Evolutionary conservation across 2,329 filamentous ascomycete genomes (phyloP).

Genomic region (Aspergillus sp.): DNA sequence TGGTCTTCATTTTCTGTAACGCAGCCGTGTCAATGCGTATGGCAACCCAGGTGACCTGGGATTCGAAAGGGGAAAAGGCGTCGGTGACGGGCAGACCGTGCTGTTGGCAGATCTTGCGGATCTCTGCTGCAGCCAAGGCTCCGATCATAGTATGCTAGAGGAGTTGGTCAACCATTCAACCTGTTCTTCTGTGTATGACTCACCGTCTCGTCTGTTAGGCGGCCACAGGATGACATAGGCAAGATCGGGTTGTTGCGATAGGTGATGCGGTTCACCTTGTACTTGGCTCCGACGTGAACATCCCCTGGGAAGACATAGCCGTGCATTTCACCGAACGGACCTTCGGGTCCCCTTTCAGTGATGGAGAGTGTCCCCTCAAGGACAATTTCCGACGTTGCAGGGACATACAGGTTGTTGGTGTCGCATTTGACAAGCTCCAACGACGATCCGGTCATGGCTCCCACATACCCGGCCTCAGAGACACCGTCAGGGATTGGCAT

Average conservation of each 20-base stretch:
- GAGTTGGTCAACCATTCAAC: neutral
- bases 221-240: slow-evolving; percentile 44
- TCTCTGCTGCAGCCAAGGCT: slow-evolving; percentile 44
- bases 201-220: slow-evolving; percentile 46
- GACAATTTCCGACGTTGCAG: slow-evolving; percentile 52
- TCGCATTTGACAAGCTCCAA: slow-evolving; percentile 53
- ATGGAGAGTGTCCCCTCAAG: slow-evolving; percentile 50
- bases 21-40: slow-evolving; percentile 58
- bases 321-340: slow-evolving; percentile 51
- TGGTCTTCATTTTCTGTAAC: slow-evolving; percentile 56
- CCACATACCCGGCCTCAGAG: slow-evolving; percentile 49
- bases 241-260: slow-evolving; percentile 49
- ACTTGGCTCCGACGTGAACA: slow-evolving; percentile 37
- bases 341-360: slow-evolving; percentile 44
- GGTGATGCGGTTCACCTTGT: slow-evolving; percentile 48
- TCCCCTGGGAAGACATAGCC: slow-evolving; percentile 47
- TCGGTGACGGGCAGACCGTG: slow-evolving; percentile 44
- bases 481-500: slow-evolving; percentile 52
- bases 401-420: slow-evolving; percentile 49
- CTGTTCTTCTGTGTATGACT: slow-evolving; percentile 1
- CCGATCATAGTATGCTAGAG: slow-evolving; percentile 39
- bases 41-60: slow-evolving; percentile 49
- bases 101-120: slow-evolving; percentile 35
- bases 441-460: slow-evolving; percentile 41
- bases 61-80: slow-evolving; percentile 45